Percentiles rank a stretch among this genome's conserved stretches.
These are phyloP conservation scores for Ophiocordyceps sinensis DNA, from an alignment of 2,329 filamentous ascomycete genomes.

Conservation along the genomic window DNA sequence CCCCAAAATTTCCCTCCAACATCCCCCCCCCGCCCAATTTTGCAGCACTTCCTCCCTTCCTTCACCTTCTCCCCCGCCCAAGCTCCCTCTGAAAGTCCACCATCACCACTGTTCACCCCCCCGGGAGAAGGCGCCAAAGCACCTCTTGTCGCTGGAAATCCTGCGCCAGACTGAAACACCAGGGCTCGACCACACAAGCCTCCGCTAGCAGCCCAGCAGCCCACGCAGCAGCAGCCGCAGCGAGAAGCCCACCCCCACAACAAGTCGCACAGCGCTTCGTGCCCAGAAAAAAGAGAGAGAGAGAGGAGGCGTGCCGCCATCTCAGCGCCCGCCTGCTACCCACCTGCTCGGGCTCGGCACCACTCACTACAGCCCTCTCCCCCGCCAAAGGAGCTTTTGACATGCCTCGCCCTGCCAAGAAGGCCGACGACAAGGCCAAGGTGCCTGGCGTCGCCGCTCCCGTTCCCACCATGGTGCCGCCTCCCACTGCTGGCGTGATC, in stretches of 20 bases:
- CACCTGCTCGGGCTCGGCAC: too few relatives aligned
- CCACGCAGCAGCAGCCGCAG: too few relatives aligned
- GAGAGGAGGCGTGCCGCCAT: too few relatives aligned
- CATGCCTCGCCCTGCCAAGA: conserved; percentile 33
- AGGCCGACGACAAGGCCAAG: conserved; percentile 23
- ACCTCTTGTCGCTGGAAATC: conserved; percentile 1
- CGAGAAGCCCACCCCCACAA: too few relatives aligned
- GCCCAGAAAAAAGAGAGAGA: conserved; percentile 1
- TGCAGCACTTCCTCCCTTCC: conserved; percentile 5
- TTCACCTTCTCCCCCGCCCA: conserved; percentile 1
- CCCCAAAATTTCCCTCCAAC: conserved; percentile 11
- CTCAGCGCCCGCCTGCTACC: too few relatives aligned
- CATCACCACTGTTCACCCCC: conserved; percentile 4
- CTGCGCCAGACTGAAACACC: conserved; percentile 1
- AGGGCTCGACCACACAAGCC: not conserved
- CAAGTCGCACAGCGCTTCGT: too few relatives aligned
- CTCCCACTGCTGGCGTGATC: conserved; percentile 9
- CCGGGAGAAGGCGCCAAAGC: not conserved
- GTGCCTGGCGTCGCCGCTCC: conserved; percentile 18
- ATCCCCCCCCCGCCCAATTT: conserved; percentile 9
- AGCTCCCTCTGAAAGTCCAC: conserved; percentile 3
- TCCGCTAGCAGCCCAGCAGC: too few relatives aligned
- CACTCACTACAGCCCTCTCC: not conserved
- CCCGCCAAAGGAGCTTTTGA: conserved; percentile 2
- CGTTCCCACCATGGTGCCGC: conserved; percentile 24